Base-by-base conservation (phyloP, 1,284 basidiomycete genomes). In the Inonotus obliquus region DNA sequence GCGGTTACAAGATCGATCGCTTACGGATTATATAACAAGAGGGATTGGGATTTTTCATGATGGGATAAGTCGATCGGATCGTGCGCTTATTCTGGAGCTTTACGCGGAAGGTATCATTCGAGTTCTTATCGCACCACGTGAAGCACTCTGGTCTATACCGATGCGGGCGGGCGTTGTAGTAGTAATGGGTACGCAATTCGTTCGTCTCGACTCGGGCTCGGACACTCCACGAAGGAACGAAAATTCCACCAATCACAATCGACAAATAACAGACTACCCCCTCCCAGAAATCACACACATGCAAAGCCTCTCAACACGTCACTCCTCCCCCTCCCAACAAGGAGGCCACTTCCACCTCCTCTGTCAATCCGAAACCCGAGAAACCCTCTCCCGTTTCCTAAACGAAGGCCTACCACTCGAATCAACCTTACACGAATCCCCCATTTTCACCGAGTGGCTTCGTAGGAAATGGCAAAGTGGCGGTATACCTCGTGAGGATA, bases 161-260 rank as follows among this genome's bases (percentile, higher is more conserved):
- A 82, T 95, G 13, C 84, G 87, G 39, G 92, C 92, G 0, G 81
- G 82, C 4, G 83, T 86, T 2, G 95, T 98, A 14, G 80, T 98
- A 39, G 87, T 95, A 54, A 91, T 98, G 87, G 91, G 94, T 27
- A 94, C 96, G 5, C 96, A 99, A 72, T 97, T 93, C 71, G 74
- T 89, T 37, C 79, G 85, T 54, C 69, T 82, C 17, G 62, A 67
- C n/a, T n/a, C n/a, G n/a, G n/a, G n/a, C n/a, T n/a, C n/a, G n/a
- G n/a, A n/a, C 19, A 64, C 67, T 7, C 76, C 78, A 47, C 74
- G 72, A n/a, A 45, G 44, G 19, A 32, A 19, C 7, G 37, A 21
- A 14, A 75, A 77, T 49, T 74, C 71, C 21, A 75, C 77, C 52
- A 17, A 4, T 25, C 62, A 72, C n/a, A 85, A 90, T 66, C 83